A percentile compares a stretch with the other conserved stretches of the same genome.
phyloP scores from a whole-genome alignment of 2,329 filamentous ascomycete genomes.

The Fusarium dimerum region DNA sequence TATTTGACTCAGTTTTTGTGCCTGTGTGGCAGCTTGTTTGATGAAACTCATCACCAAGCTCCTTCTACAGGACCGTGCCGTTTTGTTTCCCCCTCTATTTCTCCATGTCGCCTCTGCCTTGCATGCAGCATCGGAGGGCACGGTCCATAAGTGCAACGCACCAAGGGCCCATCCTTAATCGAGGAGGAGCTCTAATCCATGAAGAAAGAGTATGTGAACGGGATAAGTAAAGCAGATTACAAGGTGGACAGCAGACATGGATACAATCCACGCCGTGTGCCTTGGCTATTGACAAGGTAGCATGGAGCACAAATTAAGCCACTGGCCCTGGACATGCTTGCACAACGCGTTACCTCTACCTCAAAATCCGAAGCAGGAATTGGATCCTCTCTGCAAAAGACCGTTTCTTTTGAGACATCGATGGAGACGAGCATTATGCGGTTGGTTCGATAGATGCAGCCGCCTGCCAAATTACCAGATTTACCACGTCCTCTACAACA shows the following conservation, averaged over 20 bases:
- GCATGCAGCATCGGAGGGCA: constrained; percentile 26
- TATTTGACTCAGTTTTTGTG: constrained; percentile 14
- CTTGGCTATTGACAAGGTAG: constrained; percentile 15
- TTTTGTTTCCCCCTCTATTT: constrained; percentile 17
- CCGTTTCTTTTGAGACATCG: constrained; percentile 8
- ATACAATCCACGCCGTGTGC: constrained; percentile 11
- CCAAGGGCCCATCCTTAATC: constrained; percentile 18
- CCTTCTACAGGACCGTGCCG: constrained; percentile 27
- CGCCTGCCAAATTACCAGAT: constrained; percentile 18
- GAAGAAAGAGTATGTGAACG: constrained; percentile 3
- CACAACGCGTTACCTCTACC: background rate
- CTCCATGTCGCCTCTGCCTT: constrained; percentile 19
- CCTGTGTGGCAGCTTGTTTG: background rate
- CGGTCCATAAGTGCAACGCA: constrained; percentile 28
- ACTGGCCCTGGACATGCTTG: background rate
- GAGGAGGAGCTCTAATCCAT: constrained; percentile 14
- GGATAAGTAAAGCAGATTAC: constrained; percentile 15
- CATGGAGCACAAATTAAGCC: constrained; percentile 16
- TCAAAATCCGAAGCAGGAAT: constrained; percentile 26
- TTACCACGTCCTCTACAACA: constrained; percentile 12
- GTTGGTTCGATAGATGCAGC: constrained; percentile 22
- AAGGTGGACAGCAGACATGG: constrained; percentile 3
- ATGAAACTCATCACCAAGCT: constrained; percentile 25
- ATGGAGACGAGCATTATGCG: constrained; percentile 22
- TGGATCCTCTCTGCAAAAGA: constrained; percentile 21